Conservation (phyloP, 2,329 filamentous ascomycete species). For the Xylaria sp. region DNA sequence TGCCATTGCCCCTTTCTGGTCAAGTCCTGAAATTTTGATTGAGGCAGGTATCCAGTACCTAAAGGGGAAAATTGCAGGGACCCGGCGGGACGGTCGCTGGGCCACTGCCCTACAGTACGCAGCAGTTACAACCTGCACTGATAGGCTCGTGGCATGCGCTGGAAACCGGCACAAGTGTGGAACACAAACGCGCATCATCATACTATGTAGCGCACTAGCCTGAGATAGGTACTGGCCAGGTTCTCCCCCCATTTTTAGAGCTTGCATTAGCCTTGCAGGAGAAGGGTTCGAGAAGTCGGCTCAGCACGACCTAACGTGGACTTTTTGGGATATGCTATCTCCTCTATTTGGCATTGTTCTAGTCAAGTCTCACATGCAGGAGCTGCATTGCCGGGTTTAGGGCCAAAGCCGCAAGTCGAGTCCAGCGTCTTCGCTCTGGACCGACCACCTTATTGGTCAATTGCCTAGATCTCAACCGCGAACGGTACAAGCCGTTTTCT, state of each 20-base stretch:
- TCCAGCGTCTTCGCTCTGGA: neutral
- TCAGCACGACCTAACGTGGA: conserved; percentile 26
- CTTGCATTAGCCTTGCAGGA: conserved; percentile 40
- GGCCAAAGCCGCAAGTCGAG: conserved; percentile 14
- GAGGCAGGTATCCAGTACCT: neutral
- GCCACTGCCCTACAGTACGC: conserved; percentile 19
- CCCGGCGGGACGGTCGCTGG: conserved; percentile 42
- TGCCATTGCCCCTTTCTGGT: conserved; percentile 29
- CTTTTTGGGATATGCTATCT: conserved; percentile 15
- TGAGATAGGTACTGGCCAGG: conserved; percentile 7
- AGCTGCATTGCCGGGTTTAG: conserved; percentile 26
- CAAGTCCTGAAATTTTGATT: conserved; percentile 32
- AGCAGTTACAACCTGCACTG: conserved; percentile 19
- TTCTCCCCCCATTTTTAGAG: conserved; percentile 35
- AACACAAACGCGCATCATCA: conserved; percentile 22
- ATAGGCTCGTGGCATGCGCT: conserved; percentile 6
- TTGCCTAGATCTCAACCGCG: neutral
- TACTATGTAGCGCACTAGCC: conserved; percentile 6
- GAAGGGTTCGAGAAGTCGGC: conserved; percentile 39
- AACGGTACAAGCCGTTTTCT: conserved; percentile 6
- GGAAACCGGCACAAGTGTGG: conserved; percentile 15
- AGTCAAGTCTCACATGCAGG: conserved; percentile 27
- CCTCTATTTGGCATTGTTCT: conserved; percentile 29
- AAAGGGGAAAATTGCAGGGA: conserved; percentile 34
- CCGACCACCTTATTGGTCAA: conserved; percentile 6